Evolutionary conservation across 2,329 filamentous ascomycete species (phyloP).

Genomic region (Decorospora gaudefroyi): DNA sequence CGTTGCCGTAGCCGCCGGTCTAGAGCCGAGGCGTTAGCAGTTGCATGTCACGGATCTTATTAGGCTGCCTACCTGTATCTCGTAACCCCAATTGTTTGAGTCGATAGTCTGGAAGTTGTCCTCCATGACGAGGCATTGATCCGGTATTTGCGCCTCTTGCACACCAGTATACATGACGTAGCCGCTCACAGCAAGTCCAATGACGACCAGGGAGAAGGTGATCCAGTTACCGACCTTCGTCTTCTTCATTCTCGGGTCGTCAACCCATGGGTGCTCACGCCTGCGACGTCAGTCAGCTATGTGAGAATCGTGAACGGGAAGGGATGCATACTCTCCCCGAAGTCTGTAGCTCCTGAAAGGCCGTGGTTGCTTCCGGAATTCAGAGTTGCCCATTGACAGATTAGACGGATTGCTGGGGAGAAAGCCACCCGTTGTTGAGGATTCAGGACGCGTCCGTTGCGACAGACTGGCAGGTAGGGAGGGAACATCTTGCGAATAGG

Average conservation of each 20-base stretch:
- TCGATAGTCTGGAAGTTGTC: constrained; percentile 65
- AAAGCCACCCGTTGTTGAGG: neutral
- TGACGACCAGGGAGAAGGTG: constrained; percentile 17
- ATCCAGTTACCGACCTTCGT: constrained; percentile 32
- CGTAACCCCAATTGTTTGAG: constrained; percentile 68
- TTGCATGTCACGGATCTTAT: neutral
- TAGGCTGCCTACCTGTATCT: constrained; percentile 61
- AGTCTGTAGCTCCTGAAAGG: constrained; percentile 32
- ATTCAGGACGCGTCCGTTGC: constrained; percentile 9
- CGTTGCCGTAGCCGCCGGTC: constrained; percentile 73
- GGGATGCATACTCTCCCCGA: constrained; percentile 26
- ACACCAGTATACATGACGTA: constrained; percentile 30
- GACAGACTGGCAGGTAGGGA: constrained; percentile 9
- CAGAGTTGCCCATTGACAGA: constrained; percentile 6
- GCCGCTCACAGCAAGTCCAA: constrained; percentile 20
- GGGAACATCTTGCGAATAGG: constrained; percentile 10
- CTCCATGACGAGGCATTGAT: constrained; percentile 52
- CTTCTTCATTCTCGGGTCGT: constrained; percentile 27
- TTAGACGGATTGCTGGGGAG: constrained; percentile 12
- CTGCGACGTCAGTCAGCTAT: constrained; percentile 9
- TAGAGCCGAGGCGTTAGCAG: constrained; percentile 1
- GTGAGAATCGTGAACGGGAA: neutral
- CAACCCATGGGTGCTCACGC: constrained; percentile 31
- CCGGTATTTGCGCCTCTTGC: constrained; percentile 19
- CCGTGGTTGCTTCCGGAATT: constrained; percentile 22